Evolutionary conservation across 2,329 filamentous ascomycete species (phyloP).

Genomic region (Thielaviopsis euricoi): DNA sequence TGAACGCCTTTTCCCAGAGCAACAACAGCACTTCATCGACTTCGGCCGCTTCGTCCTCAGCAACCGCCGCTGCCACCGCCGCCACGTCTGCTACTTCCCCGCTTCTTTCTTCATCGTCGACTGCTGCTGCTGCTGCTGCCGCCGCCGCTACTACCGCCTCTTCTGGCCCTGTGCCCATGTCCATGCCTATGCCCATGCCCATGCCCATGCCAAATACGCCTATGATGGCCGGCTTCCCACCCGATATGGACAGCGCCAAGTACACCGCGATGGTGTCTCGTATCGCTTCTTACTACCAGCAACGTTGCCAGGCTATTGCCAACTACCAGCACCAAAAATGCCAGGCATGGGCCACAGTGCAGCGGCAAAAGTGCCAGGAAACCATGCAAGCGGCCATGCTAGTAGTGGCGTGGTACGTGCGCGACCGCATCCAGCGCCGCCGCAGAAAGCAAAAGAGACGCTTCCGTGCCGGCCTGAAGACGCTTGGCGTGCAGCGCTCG

Average conservation of each 20-base stretch:
- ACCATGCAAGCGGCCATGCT: conserved; percentile 33
- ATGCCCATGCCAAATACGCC: neutral
- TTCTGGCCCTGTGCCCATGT: conserved; percentile 5
- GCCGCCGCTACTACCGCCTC: neutral
- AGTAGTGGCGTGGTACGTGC: conserved; percentile 32
- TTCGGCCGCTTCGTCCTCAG: neutral
- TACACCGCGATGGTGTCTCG: conserved; percentile 30
- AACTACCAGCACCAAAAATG: conserved; percentile 31
- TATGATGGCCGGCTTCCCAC: conserved; percentile 5
- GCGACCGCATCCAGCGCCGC: conserved; percentile 28
- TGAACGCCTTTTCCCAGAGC: neutral
- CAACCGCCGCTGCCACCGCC: neutral
- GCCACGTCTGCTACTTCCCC: neutral
- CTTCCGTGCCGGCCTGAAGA: conserved; percentile 24
- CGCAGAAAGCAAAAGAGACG: conserved; percentile 24
- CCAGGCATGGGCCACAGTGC: conserved; percentile 29
- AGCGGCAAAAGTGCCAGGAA: conserved; percentile 31
- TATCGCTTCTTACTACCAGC: conserved; percentile 32
- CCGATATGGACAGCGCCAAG: conserved; percentile 22
- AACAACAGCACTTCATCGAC: too few species aligned
- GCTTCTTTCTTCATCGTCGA: neutral
- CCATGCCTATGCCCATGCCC: neutral
- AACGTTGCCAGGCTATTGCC: conserved; percentile 29
- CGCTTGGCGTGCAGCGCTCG: conserved; percentile 16
- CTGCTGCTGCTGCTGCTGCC: neutral